Evolutionary conservation across 345 rosid genomes (phyloP).

Genomic region (Lumnitzera littorea): DNA sequence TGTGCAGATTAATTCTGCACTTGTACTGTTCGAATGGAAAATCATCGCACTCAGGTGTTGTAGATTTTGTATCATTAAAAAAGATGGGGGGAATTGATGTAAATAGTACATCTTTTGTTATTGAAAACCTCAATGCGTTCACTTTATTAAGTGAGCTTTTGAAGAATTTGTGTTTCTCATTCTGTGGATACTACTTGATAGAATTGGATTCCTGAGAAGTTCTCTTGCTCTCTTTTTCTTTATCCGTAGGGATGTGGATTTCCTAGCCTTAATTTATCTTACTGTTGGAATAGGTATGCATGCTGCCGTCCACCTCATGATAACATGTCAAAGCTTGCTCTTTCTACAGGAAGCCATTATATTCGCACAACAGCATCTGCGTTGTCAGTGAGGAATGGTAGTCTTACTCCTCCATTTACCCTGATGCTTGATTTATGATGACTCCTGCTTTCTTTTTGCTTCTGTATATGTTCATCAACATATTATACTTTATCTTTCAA

Average conservation of each 20-base stretch:
- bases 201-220: background rate
- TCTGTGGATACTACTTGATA: too few species aligned
- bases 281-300: conserved; percentile 38
- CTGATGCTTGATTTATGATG: conserved; percentile 1
- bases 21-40: too few species aligned
- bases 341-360: conserved; percentile 33
- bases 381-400: conserved; percentile 49
- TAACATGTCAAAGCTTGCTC: conserved; percentile 28
- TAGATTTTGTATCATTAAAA: too few species aligned
- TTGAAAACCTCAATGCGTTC: too few species aligned
- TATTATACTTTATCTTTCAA: too few species aligned
- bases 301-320: conserved; percentile 30
- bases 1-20: too few species aligned
- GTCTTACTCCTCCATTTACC: conserved; percentile 4
- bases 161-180: too few species aligned
- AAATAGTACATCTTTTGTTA: too few species aligned
- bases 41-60: too few species aligned
- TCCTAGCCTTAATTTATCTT: conserved; percentile 6
- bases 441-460: background rate
- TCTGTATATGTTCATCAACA: background rate
- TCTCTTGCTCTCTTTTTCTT: background rate
- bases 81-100: too few species aligned
- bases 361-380: conserved; percentile 29
- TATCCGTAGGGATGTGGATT: background rate
- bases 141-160: too few species aligned